These are phyloP conservation scores for Volutella citrinella DNA, from an alignment of 2,329 filamentous ascomycete genomes.

Conservation along the genomic window DNA sequence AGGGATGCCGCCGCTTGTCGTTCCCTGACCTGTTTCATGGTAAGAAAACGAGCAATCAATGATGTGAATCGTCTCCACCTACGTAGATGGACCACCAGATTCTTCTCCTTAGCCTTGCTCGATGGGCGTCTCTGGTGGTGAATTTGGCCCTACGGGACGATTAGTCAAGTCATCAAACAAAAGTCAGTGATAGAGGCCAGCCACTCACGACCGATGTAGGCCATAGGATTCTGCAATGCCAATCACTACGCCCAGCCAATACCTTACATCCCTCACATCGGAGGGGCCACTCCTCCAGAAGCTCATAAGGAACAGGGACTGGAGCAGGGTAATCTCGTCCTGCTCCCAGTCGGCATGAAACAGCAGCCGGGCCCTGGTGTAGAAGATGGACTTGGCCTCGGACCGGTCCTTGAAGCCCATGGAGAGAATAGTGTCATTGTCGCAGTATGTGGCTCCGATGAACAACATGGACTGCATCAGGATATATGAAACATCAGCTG, in stretches of 20 bases:
- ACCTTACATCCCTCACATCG: slow-evolving; percentile 46
- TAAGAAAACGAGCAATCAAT: slow-evolving; percentile 6
- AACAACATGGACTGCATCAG: slow-evolving; percentile 53
- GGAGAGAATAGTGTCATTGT: slow-evolving; percentile 39
- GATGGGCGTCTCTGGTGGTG: slow-evolving; percentile 23
- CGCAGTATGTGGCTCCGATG: slow-evolving; percentile 52
- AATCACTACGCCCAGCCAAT: slow-evolving; percentile 50
- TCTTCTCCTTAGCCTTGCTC: slow-evolving; percentile 37
- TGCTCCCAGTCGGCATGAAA: slow-evolving; percentile 53
- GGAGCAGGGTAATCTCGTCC: slow-evolving; percentile 47
- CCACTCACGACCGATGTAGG: slow-evolving; percentile 37
- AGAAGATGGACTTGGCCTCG: slow-evolving; percentile 48
- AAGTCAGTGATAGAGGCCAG: too few species aligned
- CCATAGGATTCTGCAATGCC: slow-evolving; percentile 49
- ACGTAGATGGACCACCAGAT: slow-evolving; percentile 56
- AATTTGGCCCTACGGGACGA: slow-evolving; percentile 20
- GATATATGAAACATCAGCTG: slow-evolving; percentile 44
- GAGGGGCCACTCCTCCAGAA: slow-evolving; percentile 51
- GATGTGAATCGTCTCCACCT: slow-evolving; percentile 16
- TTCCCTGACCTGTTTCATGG: slow-evolving; percentile 29
- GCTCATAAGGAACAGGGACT: slow-evolving; percentile 52
- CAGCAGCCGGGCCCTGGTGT: slow-evolving; percentile 47
- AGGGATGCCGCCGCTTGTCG: slow-evolving; percentile 35
- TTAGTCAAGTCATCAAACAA: background rate
- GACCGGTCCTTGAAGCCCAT: slow-evolving; percentile 47